Percentiles rank a stretch among this genome's conserved stretches.
Evolutionary conservation across 2,329 filamentous ascomycete genomes (phyloP).

Genomic region (Dactylellina sp.): DNA sequence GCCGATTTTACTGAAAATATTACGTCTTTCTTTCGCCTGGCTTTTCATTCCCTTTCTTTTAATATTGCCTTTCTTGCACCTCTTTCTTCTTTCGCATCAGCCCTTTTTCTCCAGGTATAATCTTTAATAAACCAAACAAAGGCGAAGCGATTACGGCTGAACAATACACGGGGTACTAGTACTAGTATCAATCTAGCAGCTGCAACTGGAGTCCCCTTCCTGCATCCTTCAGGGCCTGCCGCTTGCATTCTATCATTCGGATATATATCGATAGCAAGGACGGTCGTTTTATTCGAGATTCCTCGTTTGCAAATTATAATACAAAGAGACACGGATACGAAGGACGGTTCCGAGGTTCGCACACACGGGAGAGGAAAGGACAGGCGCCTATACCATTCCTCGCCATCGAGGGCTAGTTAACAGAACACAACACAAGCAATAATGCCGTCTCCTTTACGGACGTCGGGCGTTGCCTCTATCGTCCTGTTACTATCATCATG

Average conservation of each 20-base stretch:
- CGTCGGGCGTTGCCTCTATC: conserved; percentile 25
- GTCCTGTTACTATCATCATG: conserved; percentile 29
- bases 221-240: conserved; percentile 27
- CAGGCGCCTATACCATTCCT: conserved; percentile 1
- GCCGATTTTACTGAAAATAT: not conserved
- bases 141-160: conserved; percentile 14
- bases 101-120: conserved; percentile 3
- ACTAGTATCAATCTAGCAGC: conserved; percentile 40
- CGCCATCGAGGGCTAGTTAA: not conserved
- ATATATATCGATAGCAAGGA: conserved; percentile 39
- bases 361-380: not conserved
- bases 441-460: conserved; percentile 26
- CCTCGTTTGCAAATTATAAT: conserved; percentile 2
- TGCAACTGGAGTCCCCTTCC: conserved; percentile 5
- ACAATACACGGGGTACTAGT: not conserved
- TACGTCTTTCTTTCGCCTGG: conserved; percentile 25
- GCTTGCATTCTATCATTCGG: conserved; percentile 30
- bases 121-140: not conserved
- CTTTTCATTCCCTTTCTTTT: conserved; percentile 17
- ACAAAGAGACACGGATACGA: not conserved
- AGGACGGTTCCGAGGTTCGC: too few species aligned
- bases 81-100: not conserved
- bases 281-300: conserved; percentile 8
- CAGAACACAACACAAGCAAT: conserved; percentile 16
- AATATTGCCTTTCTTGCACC: not conserved